A percentile compares a stretch with the other conserved stretches of the same genome.
Evolutionary conservation across 257 asterid species (phyloP).

Genomic region (Solanum sejunctum): DNA sequence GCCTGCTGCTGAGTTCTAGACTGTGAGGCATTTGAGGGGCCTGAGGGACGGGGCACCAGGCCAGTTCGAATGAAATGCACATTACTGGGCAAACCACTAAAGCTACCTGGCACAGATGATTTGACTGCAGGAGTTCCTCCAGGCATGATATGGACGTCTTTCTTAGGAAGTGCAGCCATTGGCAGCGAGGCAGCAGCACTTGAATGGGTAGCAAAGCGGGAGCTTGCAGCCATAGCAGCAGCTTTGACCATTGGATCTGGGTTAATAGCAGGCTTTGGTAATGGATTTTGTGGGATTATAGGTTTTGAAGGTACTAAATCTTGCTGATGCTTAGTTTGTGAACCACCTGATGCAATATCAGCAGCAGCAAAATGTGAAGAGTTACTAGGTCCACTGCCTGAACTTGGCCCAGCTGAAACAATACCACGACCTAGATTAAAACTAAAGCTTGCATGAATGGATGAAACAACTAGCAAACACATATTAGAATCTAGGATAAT

Average conservation of each 20-base stretch:
- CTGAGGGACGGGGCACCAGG: background rate
- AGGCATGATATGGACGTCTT: slow-evolving; percentile 48
- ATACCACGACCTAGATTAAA: background rate
- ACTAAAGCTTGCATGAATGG: background rate
- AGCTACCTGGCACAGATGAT: slow-evolving; percentile 28
- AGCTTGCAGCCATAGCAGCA: slow-evolving; percentile 82
- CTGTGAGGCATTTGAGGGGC: background rate
- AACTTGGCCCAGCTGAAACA: slow-evolving; percentile 10
- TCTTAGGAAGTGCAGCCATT: slow-evolving; percentile 52
- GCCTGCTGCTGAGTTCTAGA: background rate
- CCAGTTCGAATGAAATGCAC: slow-evolving; percentile 48
- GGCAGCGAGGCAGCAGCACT: slow-evolving; percentile 44
- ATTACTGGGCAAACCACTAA: slow-evolving; percentile 58
- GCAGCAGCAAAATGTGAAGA: slow-evolving; percentile 10
- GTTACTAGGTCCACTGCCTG: slow-evolving; percentile 8
- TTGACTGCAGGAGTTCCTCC: slow-evolving; percentile 35
- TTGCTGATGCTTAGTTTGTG: slow-evolving; percentile 13
- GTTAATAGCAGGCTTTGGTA: slow-evolving; percentile 19
- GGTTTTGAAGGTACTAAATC: slow-evolving; percentile 17
- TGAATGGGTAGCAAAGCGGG: slow-evolving; percentile 55
- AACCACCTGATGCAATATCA: slow-evolving; percentile 10
- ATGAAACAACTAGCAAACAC: background rate
- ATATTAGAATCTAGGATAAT: background rate
- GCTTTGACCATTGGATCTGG: slow-evolving; percentile 65
- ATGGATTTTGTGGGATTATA: slow-evolving; percentile 16